phyloP scores from a whole-genome alignment of 805 yeast species.

The Saccharomycopsis oosterbeekiorum region DNA sequence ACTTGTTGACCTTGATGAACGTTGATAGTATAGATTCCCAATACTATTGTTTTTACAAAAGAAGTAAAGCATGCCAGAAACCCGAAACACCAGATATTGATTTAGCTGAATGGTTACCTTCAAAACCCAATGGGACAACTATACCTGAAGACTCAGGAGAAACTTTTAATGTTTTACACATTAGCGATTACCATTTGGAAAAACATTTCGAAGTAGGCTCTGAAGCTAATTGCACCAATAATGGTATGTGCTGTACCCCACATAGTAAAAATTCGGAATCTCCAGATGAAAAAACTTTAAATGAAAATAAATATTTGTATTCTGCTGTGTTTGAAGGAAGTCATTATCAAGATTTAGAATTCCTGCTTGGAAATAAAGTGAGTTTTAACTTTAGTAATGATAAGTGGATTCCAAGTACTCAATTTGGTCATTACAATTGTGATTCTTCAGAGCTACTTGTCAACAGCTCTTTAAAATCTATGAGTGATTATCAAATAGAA shows the following conservation, averaged over 20 bases:
- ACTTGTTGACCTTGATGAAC: conserved; percentile 41
- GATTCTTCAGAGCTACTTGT: conserved; percentile 57
- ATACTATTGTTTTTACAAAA: conserved; percentile 48
- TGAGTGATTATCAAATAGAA: conserved; percentile 27
- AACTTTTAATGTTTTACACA: conserved; percentile 51
- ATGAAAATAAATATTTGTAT: conserved; percentile 2
- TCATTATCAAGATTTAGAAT: conserved; percentile 25
- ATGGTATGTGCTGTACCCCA: conserved; percentile 50
- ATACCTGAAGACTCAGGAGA: conserved; percentile 32
- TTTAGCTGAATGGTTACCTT: conserved; percentile 35
- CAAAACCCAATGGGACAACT: conserved; percentile 33
- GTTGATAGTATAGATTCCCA: conserved; percentile 46
- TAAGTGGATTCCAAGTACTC: conserved; percentile 43
- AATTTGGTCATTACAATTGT: conserved; percentile 54
- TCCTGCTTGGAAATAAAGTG: conserved; percentile 24
- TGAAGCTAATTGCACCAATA: conserved; percentile 47
- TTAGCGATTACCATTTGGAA: conserved; percentile 59
- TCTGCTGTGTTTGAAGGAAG: conserved; percentile 25
- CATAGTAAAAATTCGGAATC: conserved; percentile 32
- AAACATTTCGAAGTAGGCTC: conserved; percentile 43
- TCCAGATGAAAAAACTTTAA: conserved; percentile 15
- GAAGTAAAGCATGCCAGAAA: conserved; percentile 38
- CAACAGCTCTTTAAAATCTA: conserved; percentile 44
- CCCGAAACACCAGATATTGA: conserved; percentile 46
- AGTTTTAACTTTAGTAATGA: conserved; percentile 20